Evolutionary conservation across 1,284 basidiomycete genomes (phyloP).

Genomic region (Amylostereum chailletii): DNA sequence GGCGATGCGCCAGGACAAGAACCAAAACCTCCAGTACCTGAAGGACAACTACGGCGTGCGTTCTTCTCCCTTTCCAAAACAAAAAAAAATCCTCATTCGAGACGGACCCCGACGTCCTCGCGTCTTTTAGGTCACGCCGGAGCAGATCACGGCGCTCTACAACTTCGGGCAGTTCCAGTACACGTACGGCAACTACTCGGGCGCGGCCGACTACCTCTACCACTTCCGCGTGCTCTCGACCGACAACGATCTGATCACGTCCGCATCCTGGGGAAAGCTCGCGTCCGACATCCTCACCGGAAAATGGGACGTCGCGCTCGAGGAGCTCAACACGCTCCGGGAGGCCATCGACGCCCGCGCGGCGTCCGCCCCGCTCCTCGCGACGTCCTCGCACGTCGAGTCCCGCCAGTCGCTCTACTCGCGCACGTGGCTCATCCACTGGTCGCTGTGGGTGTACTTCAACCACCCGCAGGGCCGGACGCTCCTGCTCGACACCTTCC

Average conservation of each 20-base stretch:
- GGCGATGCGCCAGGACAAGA: constrained; percentile 88
- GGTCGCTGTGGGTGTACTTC: constrained; percentile 98
- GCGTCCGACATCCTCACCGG: constrained; percentile 94
- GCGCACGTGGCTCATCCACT: constrained; percentile 96
- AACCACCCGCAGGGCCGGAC: constrained; percentile 90
- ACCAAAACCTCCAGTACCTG: constrained; percentile 90
- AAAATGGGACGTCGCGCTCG: constrained; percentile 88
- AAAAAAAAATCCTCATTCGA: not conserved
- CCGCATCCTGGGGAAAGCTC: constrained; percentile 97
- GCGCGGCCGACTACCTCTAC: constrained; percentile 95
- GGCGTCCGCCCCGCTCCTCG: constrained; percentile 35
- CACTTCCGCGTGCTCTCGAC: constrained; percentile 98
- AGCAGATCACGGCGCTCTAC: constrained; percentile 95
- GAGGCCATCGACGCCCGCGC: constrained; percentile 84
- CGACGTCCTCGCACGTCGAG: constrained; percentile 35
- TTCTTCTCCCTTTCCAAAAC: constrained; percentile 13
- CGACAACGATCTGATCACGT: constrained; percentile 85
- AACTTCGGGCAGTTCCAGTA: constrained; percentile 98
- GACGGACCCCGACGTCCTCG: not conserved
- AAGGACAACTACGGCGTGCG: constrained; percentile 88
- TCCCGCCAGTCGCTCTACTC: constrained; percentile 83
- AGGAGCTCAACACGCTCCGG: constrained; percentile 89
- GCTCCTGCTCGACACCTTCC: constrained; percentile 94
- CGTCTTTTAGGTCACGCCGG: constrained; percentile 67
- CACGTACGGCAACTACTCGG: constrained; percentile 93